Base-by-base conservation (phyloP, 2,329 filamentous ascomycete species). In the Parasarocladium wereldwijsianum region DNA sequence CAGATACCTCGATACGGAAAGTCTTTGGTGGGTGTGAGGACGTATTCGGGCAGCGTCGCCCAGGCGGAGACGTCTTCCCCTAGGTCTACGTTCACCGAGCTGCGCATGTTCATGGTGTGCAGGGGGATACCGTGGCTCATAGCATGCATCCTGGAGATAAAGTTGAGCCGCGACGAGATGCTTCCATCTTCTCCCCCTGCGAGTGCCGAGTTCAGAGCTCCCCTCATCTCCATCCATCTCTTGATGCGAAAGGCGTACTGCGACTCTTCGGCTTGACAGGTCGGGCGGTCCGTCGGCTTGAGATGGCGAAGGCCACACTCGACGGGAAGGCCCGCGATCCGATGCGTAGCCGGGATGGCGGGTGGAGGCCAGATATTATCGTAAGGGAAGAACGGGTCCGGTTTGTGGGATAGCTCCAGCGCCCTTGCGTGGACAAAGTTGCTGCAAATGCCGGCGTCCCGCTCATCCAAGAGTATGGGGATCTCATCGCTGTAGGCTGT, bases 1-100 rank as follows among this genome's bases (percentile, higher is more conserved):
- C 83, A 96, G 17, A 98, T 83, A 0, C 87, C 87, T 38, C 84
- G 74, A 60, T 76, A 94, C 0, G 85, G 86, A 47, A 85, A 87
- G 32, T 75, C 64, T 8, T 57, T 49, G 0, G 85, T 93, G 0
- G 87, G 84, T 0, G 74, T 90, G 47, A 93, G 94, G n/a, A 78
- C 53, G 3, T 57, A 57, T 3, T 74, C 69, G 24, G 84, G 73
- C 2, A 96, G 58, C 0, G 85, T 92, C 6, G 70, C 60, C 37
- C 68, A 77, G 1, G 79, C 83, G 42, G 72, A 52, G 23, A 73
- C 42, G 33, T 66, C 59, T 40, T 72, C 66, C 17, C 62, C 66
- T 18, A 70, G 52, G 38, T 60, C 66, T 32, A 68, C 49, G 3
- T 64, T 59, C 6, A 44, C 36, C 35, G 43, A 30, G 13, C 39